Conservation (phyloP, 2,329 filamentous ascomycete genomes). For the Alternaria triticimaculans region DNA sequence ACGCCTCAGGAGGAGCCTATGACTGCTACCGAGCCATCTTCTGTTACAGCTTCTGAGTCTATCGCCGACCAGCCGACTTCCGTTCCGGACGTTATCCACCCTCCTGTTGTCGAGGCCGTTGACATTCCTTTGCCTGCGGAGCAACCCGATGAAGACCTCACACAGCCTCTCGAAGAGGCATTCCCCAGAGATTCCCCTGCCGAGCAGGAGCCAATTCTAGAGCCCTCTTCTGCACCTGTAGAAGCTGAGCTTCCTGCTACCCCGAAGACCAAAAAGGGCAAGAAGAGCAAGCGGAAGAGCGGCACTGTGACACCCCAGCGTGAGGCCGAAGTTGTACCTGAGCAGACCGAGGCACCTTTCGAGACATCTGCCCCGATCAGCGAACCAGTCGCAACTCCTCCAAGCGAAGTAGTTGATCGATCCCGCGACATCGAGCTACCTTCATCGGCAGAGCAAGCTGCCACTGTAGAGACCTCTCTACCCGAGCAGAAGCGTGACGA, state of each 20-base stretch:
- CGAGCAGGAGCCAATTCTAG: background rate
- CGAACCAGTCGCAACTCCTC: background rate
- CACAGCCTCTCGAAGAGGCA: background rate
- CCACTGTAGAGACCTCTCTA: background rate
- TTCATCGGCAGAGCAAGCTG: background rate
- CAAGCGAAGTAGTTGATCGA: background rate
- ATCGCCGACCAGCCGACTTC: background rate
- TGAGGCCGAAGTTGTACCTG: background rate
- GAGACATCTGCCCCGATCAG: background rate
- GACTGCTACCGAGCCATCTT: background rate
- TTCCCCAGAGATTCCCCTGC: background rate
- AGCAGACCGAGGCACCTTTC: background rate
- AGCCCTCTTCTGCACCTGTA: background rate
- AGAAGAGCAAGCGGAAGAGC: constrained; percentile 14
- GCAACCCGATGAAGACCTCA: constrained; percentile 1
- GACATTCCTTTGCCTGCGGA: background rate
- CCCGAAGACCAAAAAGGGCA: constrained; percentile 10
- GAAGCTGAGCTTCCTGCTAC: background rate
- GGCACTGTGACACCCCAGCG: background rate
- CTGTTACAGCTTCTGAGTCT: background rate
- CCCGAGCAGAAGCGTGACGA: background rate
- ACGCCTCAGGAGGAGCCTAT: constrained; percentile 12
- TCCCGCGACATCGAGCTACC: background rate
- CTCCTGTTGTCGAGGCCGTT: background rate
- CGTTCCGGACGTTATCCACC: background rate